Percentiles rank a stretch among this genome's conserved stretches.
phyloP scores from a whole-genome alignment of 106 monocot species.

The Posidonia australis region DNA sequence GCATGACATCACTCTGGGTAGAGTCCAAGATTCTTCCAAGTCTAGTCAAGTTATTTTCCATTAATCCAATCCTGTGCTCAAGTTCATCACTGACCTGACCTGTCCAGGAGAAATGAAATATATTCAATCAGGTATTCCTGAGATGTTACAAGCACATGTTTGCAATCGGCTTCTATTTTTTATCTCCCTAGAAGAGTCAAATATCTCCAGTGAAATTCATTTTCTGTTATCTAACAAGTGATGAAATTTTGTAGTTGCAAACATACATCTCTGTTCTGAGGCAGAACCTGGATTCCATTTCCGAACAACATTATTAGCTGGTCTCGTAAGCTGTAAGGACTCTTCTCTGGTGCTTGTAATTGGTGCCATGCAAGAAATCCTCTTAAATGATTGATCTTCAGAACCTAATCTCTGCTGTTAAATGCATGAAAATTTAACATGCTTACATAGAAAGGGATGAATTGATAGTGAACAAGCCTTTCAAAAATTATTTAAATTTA shows the following conservation, averaged over 20 bases:
- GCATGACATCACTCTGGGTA: slow-evolving; percentile 73
- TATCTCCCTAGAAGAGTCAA: neutral
- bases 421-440: neutral
- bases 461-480: neutral
- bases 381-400: slow-evolving; percentile 64
- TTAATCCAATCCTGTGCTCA: slow-evolving; percentile 53
- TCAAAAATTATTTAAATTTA: too few relatives aligned
- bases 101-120: slow-evolving; percentile 20
- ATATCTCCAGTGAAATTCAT: neutral
- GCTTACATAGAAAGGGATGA: neutral
- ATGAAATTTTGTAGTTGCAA: neutral
- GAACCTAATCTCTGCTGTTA: slow-evolving; percentile 52
- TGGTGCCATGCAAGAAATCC: slow-evolving; percentile 34
- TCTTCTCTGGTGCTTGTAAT: slow-evolving; percentile 43
- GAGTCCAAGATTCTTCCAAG: slow-evolving; percentile 59
- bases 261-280: slow-evolving; percentile 60
- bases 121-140: slow-evolving; percentile 2
- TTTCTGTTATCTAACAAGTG: neutral
- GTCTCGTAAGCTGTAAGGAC: slow-evolving; percentile 58
- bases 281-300: slow-evolving; percentile 40
- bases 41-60: slow-evolving; percentile 63
- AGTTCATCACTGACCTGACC: slow-evolving; percentile 70
- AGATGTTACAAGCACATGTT: neutral
- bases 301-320: slow-evolving; percentile 39
- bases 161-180: neutral